These are phyloP conservation scores for Teunomyces barrocoloradensis DNA, from an alignment of 805 yeast genomes.

Conservation along the genomic window DNA sequence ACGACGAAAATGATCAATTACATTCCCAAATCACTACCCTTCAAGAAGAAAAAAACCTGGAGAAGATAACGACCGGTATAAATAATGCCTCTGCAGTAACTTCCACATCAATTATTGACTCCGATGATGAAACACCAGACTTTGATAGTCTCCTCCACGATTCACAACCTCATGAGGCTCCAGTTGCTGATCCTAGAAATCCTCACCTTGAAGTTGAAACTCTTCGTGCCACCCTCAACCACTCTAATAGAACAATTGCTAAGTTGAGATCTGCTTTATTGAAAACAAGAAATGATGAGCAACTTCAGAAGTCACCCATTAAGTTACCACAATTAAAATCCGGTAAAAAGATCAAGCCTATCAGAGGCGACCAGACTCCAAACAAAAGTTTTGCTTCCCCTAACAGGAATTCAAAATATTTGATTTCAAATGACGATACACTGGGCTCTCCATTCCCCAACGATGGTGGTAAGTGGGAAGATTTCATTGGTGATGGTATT, in stretches of 20 bases:
- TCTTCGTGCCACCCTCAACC: constrained; percentile 58
- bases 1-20: constrained; percentile 66
- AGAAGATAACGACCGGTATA: neutral
- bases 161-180: constrained; percentile 21
- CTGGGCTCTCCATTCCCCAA: constrained; percentile 17
- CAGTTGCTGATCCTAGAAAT: constrained; percentile 36
- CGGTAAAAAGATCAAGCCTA: constrained; percentile 14
- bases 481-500: constrained; percentile 31
- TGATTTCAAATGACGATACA: constrained; percentile 26
- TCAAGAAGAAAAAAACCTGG: constrained; percentile 14
- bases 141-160: constrained; percentile 34
- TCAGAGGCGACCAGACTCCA: constrained; percentile 12
- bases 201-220: constrained; percentile 63
- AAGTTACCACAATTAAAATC: constrained; percentile 8
- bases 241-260: constrained; percentile 62
- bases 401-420: constrained; percentile 33
- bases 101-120: constrained; percentile 23
- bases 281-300: constrained; percentile 43
- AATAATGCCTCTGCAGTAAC: constrained; percentile 4
- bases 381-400: constrained; percentile 32
- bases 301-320: constrained; percentile 15
- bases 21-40: constrained; percentile 33
- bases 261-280: constrained; percentile 52
- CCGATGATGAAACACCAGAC: constrained; percentile 31
- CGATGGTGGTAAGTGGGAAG: constrained; percentile 37